A percentile compares a stretch with the other conserved stretches of the same genome.
Evolutionary conservation across 805 yeast species (phyloP).

Genomic region (Candida lessepsii): DNA sequence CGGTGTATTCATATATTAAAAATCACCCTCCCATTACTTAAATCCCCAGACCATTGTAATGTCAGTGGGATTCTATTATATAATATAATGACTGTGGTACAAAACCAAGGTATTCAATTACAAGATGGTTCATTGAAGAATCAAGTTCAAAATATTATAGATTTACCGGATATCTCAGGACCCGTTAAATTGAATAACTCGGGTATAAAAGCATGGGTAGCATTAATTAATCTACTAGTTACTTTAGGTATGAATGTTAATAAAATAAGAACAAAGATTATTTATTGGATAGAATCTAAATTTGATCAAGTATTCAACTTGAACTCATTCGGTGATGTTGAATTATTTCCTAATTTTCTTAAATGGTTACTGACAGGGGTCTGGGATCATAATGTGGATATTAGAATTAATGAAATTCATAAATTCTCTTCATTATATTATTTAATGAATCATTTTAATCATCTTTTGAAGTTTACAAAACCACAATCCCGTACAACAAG

Average conservation of each 20-base stretch:
- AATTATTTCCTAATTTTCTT: slow-evolving; percentile 32
- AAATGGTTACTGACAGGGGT: slow-evolving; percentile 33
- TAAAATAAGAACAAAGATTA: slow-evolving; percentile 27
- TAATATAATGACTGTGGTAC: not conserved
- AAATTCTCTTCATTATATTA: not conserved
- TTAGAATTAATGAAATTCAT: not conserved
- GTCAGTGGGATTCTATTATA: not conserved
- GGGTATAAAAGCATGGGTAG: slow-evolving; percentile 53
- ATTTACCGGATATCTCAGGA: slow-evolving; percentile 59
- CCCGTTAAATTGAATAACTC: slow-evolving; percentile 49
- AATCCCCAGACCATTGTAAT: slow-evolving; percentile 1
- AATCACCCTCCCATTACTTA: slow-evolving; percentile 10
- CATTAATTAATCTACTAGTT: slow-evolving; percentile 9
- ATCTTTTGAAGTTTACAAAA: not conserved
- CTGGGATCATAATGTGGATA: not conserved
- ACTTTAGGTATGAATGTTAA: slow-evolving; percentile 26
- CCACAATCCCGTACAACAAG: too few species aligned
- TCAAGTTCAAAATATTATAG: slow-evolving; percentile 50
- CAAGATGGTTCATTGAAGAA: slow-evolving; percentile 42
- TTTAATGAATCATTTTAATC: not conserved
- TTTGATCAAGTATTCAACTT: slow-evolving; percentile 31
- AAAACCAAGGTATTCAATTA: not conserved
- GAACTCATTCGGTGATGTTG: slow-evolving; percentile 1
- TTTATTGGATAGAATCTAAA: slow-evolving; percentile 52
- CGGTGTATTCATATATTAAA: slow-evolving; percentile 1